phyloP scores from a whole-genome alignment of 2,329 filamentous ascomycete genomes.

The Chaetomiaceae sp. region DNA sequence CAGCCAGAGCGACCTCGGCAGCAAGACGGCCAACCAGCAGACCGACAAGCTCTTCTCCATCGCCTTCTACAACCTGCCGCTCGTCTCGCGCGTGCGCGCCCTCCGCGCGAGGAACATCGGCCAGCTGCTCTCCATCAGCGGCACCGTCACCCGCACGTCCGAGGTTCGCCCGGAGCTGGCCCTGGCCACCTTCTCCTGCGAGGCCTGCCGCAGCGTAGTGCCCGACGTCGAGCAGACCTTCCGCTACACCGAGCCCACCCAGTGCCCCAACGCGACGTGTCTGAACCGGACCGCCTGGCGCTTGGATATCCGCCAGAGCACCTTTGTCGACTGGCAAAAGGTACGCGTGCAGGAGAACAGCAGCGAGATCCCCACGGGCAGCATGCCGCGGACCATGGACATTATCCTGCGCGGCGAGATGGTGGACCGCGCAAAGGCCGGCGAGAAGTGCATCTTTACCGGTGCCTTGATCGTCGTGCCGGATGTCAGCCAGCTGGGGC shows the following conservation, averaged over 20 bases:
- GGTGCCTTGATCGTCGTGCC: constrained; percentile 94
- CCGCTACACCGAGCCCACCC: constrained; percentile 91
- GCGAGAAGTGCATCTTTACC: constrained; percentile 97
- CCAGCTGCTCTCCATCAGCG: constrained; percentile 89
- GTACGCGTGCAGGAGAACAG: constrained; percentile 98
- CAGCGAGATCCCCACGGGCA: constrained; percentile 94
- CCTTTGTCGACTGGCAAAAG: constrained; percentile 99
- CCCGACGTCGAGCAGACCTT: constrained; percentile 96
- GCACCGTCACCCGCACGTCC: constrained; percentile 92
- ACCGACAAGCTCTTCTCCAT: constrained; percentile 94
- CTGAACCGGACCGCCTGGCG: constrained; percentile 91
- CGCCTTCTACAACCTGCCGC: constrained; percentile 87
- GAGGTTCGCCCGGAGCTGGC: constrained; percentile 94
- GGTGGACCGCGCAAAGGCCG: constrained; percentile 93
- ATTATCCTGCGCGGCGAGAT: constrained; percentile 95
- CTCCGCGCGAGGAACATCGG: constrained; percentile 88
- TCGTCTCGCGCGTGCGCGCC: constrained; percentile 80
- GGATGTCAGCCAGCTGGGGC: constrained; percentile 88
- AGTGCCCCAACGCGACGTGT: constrained; percentile 85
- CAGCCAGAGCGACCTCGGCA: constrained; percentile 61
- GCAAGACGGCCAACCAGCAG: constrained; percentile 84
- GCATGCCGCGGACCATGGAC: constrained; percentile 97
- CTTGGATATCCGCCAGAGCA: constrained; percentile 93
- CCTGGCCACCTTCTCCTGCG: constrained; percentile 86
- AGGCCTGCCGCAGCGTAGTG: constrained; percentile 77